Evolutionary conservation across 2,329 filamentous ascomycete species (phyloP), one percentile per base, ranked within the genome.

Genomic region (Dendrostoma leiphaemia): DNA sequence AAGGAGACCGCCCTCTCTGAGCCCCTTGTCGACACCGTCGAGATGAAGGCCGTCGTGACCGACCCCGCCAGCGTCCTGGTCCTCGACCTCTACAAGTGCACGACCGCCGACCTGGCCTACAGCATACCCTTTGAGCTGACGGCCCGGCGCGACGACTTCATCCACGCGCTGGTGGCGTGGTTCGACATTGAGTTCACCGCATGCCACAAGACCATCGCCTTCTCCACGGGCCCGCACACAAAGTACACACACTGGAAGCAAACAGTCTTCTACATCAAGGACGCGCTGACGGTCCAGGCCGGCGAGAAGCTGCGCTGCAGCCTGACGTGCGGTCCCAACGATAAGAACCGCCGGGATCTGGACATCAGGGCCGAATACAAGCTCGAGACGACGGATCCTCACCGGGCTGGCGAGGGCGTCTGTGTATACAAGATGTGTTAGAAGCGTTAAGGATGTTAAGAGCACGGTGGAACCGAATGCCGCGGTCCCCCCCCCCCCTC

Each of bases 211-310:
- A 90, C 91, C 29, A 91, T 99, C 69, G 85, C 87, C 68, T 99
- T 99, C 82, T 96, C 90, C 51, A 99, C 94, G 17, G 94, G 94
- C 21, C 94, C 94, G 26, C 94, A 97, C 76, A 95, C 93, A 65
- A 97, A 97, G 78, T 97, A 97, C 78, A 99, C 94, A 17, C 94
- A 99, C 82, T 99, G 94, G 94, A 99, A 99, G 79, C 94, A 99
- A 80, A 99, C 94, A 12, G 94, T 99, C 59, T 97, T 99, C 78
- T 99, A 99, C 77, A 81, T 99, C 60, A 85, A 89, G 67, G 92
- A 99, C 63, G 90, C 96, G 31, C 78, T 99, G 61, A 97, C 92
- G 17, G 91, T 96, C 34, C 88, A 96, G 72, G 82, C 90, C 67
- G 91, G 88, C 54, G 94, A 99, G 78, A 80, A 83, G 65, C 80